A percentile compares a stretch with the other conserved stretches of the same genome.
These are phyloP conservation scores for Byssothecium circinans DNA, from an alignment of 2,329 filamentous ascomycete genomes.

Conservation along the genomic window DNA sequence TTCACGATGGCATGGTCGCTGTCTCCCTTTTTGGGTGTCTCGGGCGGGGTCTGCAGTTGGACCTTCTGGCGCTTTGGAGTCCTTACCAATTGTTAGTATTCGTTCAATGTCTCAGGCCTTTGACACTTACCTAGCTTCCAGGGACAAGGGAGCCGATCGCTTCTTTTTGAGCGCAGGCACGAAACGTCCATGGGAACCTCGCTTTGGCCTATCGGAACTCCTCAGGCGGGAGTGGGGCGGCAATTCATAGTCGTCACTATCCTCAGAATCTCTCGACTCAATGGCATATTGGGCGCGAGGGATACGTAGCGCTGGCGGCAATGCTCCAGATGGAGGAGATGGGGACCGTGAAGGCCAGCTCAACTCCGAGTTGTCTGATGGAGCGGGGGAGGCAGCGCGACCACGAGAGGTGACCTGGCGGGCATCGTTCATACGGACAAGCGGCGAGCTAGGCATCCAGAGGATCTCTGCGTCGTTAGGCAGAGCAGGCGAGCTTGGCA, in stretches of 20 bases:
- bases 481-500: too few relatives aligned
- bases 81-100: not conserved
- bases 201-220: not conserved
- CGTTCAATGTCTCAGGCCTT: not conserved
- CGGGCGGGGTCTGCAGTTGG: not conserved
- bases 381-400: constrained; percentile 4
- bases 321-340: constrained; percentile 4
- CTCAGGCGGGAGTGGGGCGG: not conserved
- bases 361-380: constrained; percentile 8
- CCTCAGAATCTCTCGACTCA: too few relatives aligned
- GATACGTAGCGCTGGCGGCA: too few relatives aligned
- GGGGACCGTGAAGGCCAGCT: constrained; percentile 8
- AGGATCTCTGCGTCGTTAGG: too few relatives aligned
- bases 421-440: too few relatives aligned
- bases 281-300: too few relatives aligned
- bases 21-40: not conserved
- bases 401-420: constrained; percentile 3
- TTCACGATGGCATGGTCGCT: not conserved
- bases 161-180: not conserved
- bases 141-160: not conserved
- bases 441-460: too few relatives aligned
- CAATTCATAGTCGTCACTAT: not conserved
- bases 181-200: not conserved
- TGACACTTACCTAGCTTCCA: not conserved
- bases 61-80: not conserved